Conservation (phyloP, 1,284 basidiomycete genomes). For the Tetrapyrgos nigripes region DNA sequence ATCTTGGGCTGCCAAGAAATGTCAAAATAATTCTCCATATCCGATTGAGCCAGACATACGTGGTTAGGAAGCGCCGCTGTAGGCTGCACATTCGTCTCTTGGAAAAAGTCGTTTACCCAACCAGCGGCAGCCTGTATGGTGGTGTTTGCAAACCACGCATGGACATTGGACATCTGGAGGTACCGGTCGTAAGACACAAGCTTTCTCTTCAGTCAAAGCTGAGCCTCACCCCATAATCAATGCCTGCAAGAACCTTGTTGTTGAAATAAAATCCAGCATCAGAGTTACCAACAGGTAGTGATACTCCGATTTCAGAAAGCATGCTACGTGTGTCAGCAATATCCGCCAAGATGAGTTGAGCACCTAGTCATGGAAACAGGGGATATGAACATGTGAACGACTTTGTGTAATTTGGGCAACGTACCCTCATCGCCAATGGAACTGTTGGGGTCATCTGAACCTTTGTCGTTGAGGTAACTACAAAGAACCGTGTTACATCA, state of each 20-base stretch:
- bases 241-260: constrained; percentile 57
- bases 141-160: constrained; percentile 25
- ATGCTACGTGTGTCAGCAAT: constrained; percentile 61
- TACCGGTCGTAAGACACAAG: not conserved
- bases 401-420: too few relatives aligned
- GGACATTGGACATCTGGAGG: constrained; percentile 22
- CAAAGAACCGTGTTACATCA: not conserved
- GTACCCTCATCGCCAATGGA: constrained; percentile 44
- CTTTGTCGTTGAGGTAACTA: constrained; percentile 50
- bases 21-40: too few relatives aligned
- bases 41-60: too few relatives aligned
- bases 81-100: constrained; percentile 56
- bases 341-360: constrained; percentile 42
- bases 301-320: constrained; percentile 49
- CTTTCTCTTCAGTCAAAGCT: not conserved
- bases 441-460: constrained; percentile 43
- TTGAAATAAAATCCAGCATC: constrained; percentile 84
- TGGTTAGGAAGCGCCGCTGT: constrained; percentile 59
- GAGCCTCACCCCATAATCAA: constrained; percentile 63
- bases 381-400: not conserved
- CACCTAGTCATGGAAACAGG: constrained; percentile 31
- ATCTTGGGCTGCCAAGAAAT: constrained; percentile 25
- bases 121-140: constrained; percentile 28
- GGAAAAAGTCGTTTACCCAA: constrained; percentile 39
- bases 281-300: constrained; percentile 73